Evolutionary conservation across 176 grass and related monocot species (phyloP).

Genomic region (Stipa capillata): DNA sequence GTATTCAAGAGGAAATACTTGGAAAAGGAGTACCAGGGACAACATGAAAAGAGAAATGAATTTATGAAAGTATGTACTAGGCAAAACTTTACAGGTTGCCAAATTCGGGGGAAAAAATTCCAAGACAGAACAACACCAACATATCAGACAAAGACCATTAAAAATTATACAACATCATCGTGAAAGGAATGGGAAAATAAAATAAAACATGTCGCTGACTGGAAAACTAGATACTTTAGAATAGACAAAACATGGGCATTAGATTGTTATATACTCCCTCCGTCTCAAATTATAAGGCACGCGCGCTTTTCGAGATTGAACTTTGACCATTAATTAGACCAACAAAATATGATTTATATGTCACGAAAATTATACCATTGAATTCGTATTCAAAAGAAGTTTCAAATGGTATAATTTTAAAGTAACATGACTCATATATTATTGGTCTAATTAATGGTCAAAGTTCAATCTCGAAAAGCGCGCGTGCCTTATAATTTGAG

Average conservation of each 20-base stretch:
- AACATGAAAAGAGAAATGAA: background rate
- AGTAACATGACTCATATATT: no score
- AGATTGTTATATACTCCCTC: background rate
- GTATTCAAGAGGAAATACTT: background rate
- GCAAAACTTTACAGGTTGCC: background rate
- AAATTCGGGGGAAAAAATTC: background rate
- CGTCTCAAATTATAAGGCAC: no score
- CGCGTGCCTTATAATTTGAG: no score
- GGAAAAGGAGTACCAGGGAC: background rate
- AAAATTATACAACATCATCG: background rate
- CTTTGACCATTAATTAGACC: no score
- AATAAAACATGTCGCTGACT: background rate
- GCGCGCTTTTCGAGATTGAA: no score
- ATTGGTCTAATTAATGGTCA: no score
- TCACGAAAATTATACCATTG: no score
- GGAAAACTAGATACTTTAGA: background rate
- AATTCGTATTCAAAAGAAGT: no score
- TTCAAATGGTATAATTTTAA: no score
- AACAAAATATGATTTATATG: no score
- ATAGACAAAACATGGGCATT: background rate
- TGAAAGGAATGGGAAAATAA: background rate
- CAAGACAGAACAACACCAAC: background rate
- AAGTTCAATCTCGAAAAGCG: no score
- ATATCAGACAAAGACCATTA: background rate
- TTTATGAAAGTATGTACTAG: background rate